phyloP scores from a whole-genome alignment of 345 rosid genomes.

The Gossypium ekmanianum region DNA sequence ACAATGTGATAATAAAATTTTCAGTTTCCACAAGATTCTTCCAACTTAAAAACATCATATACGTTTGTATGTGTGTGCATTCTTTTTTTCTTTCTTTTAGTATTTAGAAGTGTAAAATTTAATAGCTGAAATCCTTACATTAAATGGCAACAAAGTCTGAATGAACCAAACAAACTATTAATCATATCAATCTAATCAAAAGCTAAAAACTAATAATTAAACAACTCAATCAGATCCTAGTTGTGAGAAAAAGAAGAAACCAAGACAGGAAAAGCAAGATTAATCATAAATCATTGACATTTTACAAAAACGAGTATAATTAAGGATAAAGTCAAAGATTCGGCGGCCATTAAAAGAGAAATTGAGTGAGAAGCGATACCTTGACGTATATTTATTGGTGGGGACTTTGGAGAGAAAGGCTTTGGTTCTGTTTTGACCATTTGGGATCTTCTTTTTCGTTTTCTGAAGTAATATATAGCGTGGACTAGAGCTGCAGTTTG shows the following conservation, averaged over 20 bases:
- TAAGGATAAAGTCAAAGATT: not conserved
- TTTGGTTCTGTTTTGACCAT: too few relatives aligned
- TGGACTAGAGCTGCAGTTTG: too few relatives aligned
- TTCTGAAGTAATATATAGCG: too few relatives aligned
- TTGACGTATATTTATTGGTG: not conserved
- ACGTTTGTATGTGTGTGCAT: too few relatives aligned
- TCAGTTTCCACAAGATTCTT: too few relatives aligned
- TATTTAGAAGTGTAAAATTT: not conserved
- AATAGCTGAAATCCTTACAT: not conserved
- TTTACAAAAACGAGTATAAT: not conserved
- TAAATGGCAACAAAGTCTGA: not conserved
- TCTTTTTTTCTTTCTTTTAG: not conserved
- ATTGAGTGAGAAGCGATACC: not conserved
- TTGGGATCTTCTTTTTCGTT: too few relatives aligned
- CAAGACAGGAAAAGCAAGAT: not conserved
- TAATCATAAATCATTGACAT: not conserved
- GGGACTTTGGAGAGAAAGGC: too few relatives aligned
- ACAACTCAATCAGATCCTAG: not conserved
- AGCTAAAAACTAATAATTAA: not conserved
- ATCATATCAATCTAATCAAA: not conserved
- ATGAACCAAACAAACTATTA: conserved; percentile 12
- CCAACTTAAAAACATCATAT: not conserved
- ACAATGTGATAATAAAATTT: not conserved
- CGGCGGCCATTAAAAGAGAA: not conserved
- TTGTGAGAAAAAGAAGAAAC: not conserved